Percentiles rank a stretch among this genome's conserved stretches.
Conservation (phyloP, 306 rosid genomes). For the Clitoria ternatea region DNA sequence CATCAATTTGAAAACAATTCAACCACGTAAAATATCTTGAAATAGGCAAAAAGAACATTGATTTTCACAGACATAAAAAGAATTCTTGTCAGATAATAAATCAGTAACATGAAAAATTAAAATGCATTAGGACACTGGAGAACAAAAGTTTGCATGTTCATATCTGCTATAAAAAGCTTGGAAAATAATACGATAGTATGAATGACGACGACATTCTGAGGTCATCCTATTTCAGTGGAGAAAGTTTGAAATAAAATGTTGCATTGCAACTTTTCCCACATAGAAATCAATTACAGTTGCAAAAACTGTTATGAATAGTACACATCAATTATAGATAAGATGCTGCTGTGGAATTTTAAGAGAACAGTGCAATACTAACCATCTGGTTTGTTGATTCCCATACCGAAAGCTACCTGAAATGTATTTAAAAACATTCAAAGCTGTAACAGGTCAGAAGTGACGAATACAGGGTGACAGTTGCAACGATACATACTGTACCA, state of each 20-base stretch:
- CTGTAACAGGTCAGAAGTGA: slow-evolving; percentile 7
- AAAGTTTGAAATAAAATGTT: slow-evolving; percentile 1
- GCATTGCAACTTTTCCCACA: not conserved
- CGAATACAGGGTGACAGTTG: slow-evolving; percentile 7
- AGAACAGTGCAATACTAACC: slow-evolving; percentile 53
- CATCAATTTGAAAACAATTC: slow-evolving; percentile 11
- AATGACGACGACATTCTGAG: slow-evolving; percentile 7
- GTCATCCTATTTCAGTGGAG: not conserved
- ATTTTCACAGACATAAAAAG: not conserved
- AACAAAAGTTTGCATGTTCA: not conserved
- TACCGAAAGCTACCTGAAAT: slow-evolving; percentile 96
- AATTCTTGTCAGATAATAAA: slow-evolving; percentile 1
- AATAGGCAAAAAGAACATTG: slow-evolving; percentile 12
- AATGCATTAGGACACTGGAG: not conserved
- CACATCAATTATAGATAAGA: not conserved
- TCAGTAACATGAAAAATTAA: not conserved
- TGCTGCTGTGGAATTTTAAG: not conserved
- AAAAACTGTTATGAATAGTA: not conserved
- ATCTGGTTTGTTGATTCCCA: slow-evolving; percentile 99
- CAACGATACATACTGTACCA: slow-evolving; percentile 72
- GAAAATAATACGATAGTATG: slow-evolving; percentile 6
- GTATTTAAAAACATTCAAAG: not conserved
- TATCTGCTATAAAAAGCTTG: not conserved
- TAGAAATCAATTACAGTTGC: slow-evolving; percentile 21
- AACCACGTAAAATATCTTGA: not conserved